Percentiles rank a stretch among this genome's conserved stretches.
phyloP scores from a whole-genome alignment of 2,329 filamentous ascomycete genomes.

The Drechslerella dactyloides region DNA sequence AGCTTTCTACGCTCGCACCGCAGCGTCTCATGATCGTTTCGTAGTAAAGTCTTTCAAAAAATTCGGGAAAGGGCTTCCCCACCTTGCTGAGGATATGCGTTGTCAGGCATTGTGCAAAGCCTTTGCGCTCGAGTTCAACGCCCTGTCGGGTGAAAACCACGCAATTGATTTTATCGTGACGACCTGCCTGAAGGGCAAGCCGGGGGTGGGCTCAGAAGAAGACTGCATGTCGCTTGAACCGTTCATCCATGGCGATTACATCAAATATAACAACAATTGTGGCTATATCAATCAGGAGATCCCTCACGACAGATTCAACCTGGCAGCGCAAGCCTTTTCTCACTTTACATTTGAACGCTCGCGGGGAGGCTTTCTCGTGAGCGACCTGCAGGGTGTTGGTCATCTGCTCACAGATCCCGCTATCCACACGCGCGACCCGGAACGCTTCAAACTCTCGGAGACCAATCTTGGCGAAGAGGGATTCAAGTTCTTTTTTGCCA shows the following conservation, averaged over 20 bases:
- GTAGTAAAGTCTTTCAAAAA: slow-evolving; percentile 58
- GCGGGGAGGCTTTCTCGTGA: slow-evolving; percentile 57
- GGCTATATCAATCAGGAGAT: slow-evolving; percentile 18
- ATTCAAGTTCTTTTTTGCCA: slow-evolving; percentile 59
- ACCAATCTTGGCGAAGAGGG: slow-evolving; percentile 57
- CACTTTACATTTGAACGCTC: slow-evolving; percentile 61
- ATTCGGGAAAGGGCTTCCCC: slow-evolving; percentile 54
- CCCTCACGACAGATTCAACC: slow-evolving; percentile 52
- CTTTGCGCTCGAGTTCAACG: slow-evolving; percentile 60
- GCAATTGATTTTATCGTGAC: slow-evolving; percentile 57
- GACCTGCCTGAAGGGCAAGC: slow-evolving; percentile 55
- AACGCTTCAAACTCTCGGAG: slow-evolving; percentile 57
- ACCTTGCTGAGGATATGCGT: slow-evolving; percentile 59
- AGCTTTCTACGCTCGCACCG: slow-evolving; percentile 58
- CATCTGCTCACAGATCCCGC: slow-evolving; percentile 58
- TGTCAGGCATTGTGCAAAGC: slow-evolving; percentile 59
- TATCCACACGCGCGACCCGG: slow-evolving; percentile 57
- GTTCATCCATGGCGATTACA: slow-evolving; percentile 57
- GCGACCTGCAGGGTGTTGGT: slow-evolving; percentile 59
- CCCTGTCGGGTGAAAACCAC: slow-evolving; percentile 52
- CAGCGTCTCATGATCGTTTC: slow-evolving; percentile 54
- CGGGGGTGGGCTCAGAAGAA: not conserved
- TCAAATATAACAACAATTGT: slow-evolving; percentile 59
- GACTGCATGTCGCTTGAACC: slow-evolving; percentile 58
- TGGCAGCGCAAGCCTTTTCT: slow-evolving; percentile 59